Evolutionary conservation across 2,329 filamentous ascomycete species (phyloP).

Genomic region (Hymenoscyphus fructigenus): DNA sequence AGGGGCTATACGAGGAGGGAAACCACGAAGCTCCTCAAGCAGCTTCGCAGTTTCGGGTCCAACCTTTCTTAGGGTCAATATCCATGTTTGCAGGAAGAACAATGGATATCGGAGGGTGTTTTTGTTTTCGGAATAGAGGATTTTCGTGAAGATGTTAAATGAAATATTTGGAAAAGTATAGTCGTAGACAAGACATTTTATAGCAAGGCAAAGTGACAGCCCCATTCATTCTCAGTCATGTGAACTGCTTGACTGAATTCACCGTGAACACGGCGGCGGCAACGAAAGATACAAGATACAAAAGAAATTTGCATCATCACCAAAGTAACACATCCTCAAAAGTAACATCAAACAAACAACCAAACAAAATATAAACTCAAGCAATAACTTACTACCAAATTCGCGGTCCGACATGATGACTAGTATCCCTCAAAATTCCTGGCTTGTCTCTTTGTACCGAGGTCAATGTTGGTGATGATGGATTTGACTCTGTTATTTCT

Average conservation of each 20-base stretch:
- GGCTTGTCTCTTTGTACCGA: neutral
- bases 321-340: no score
- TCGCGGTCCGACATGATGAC: slow-evolving; percentile 63
- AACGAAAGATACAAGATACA: no score
- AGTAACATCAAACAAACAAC: neutral
- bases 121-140: neutral
- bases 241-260: neutral
- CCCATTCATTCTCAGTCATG: no score
- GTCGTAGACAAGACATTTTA: no score
- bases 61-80: neutral
- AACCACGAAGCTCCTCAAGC: neutral
- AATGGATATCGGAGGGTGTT: neutral
- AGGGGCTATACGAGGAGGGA: neutral
- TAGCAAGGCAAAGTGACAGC: no score
- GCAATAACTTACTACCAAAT: slow-evolving; percentile 54
- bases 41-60: neutral
- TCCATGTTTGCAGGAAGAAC: neutral
- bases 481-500: neutral
- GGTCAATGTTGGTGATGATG: neutral
- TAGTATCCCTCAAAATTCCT: neutral
- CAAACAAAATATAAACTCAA: neutral
- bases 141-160: neutral
- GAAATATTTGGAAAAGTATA: neutral
- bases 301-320: no score
- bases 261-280: no score